Evolutionary conservation across 257 asterid genomes (phyloP), one percentile per base, ranked within the genome.

Genomic region (Forsythia suspensa): DNA sequence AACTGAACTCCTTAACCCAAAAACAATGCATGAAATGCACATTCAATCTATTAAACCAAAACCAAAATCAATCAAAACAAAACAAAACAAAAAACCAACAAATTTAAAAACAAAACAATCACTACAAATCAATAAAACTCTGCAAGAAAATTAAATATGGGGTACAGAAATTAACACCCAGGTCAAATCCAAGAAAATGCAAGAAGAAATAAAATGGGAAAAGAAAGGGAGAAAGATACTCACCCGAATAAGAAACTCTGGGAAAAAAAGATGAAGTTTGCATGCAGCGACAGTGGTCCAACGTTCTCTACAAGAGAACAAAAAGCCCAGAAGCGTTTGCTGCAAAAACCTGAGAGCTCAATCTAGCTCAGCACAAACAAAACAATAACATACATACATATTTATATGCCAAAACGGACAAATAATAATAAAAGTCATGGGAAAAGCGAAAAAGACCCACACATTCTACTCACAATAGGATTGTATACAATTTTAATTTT

Each of bases 201-300:
- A 77, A 70, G 80, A 46, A 55, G 77, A 74, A 48, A 65, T 12
- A 5, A 52, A 67, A 81, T 80, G 41, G 63, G 20, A 39, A 77
- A 78, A 78, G 46, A 20, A 61, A 73, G 79, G 59, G 70, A 52
- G 42, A 48, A 70, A 63, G 68, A 52, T 46, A 84, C 79, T 81
- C 20, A 84, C 92, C 80, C 66, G 70, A 80, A 43, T 81, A 84
- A 80, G 65, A 80, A 80, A 16, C 80, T 80, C 76, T 70, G 70
- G 76, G 67, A 76, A 69, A 38, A 72, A 83, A 40, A 48, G 57
- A 41, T 80, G 79, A 68, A 79, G 85, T 21, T 36, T 78, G 86
- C 92, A 88, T 86, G 92, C 92, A 86, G 80, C 78, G 65, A 76
- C 46, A 37, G n/a, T n/a, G 83, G 70, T 59, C 75, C 84, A 78